A percentile compares a stretch with the other conserved stretches of the same genome.
phyloP scores from a whole-genome alignment of 2,329 filamentous ascomycete genomes.

The Cryphonectria radicalis region DNA sequence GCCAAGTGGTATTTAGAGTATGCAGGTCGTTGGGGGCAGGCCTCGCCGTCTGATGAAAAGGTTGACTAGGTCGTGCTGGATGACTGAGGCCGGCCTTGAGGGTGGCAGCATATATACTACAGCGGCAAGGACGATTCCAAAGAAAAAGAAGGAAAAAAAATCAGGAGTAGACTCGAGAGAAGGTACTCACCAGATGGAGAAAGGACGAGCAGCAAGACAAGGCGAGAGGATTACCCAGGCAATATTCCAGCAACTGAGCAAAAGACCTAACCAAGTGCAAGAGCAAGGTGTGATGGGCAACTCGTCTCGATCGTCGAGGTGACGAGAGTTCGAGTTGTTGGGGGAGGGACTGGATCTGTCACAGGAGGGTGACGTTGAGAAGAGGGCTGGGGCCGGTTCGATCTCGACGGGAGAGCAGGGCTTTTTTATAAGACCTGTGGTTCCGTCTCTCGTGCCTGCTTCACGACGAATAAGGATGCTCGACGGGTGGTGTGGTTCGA shows the following conservation, averaged over 20 bases:
- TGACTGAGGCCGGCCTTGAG: neutral
- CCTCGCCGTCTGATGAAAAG: neutral
- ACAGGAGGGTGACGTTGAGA: neutral
- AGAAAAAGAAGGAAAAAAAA: neutral
- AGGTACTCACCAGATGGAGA: slow-evolving; percentile 29
- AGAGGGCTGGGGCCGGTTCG: no score
- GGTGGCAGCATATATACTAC: neutral
- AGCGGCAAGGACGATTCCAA: neutral
- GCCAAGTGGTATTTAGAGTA: neutral
- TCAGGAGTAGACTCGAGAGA: neutral
- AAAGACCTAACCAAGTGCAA: slow-evolving; percentile 7
- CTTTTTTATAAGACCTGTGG: neutral
- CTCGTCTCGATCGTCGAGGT: slow-evolving; percentile 27
- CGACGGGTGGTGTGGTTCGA: neutral
- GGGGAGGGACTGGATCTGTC: neutral
- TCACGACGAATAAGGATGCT: neutral
- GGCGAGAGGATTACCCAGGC: slow-evolving; percentile 34
- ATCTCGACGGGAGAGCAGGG: no score
- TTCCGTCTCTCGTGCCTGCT: neutral
- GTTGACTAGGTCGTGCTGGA: neutral
- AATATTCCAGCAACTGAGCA: slow-evolving; percentile 40
- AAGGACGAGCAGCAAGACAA: slow-evolving; percentile 21
- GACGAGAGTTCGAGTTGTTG: slow-evolving; percentile 26
- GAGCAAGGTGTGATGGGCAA: neutral
- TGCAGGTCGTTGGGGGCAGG: neutral